These are phyloP conservation scores for Paracamarosporium sp. DNA, from an alignment of 2,329 filamentous ascomycete genomes.

Conservation along the genomic window DNA sequence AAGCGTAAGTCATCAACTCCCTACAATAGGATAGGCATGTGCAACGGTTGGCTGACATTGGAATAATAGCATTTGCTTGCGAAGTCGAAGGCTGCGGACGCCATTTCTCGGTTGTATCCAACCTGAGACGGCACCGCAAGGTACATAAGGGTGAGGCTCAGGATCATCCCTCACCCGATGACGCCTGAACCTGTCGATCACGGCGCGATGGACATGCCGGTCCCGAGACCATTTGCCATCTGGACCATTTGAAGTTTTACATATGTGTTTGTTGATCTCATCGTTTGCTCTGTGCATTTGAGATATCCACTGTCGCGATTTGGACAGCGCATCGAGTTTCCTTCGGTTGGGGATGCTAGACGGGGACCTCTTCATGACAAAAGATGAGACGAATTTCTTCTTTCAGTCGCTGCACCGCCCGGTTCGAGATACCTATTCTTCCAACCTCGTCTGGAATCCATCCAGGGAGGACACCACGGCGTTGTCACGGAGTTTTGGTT, in stretches of 20 bases:
- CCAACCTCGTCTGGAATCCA: conserved; percentile 1
- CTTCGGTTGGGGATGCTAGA: conserved; percentile 31
- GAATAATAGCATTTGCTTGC: conserved; percentile 80
- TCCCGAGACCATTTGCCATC: conserved; percentile 10
- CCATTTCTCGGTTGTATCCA: conserved; percentile 97
- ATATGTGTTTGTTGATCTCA: conserved; percentile 25
- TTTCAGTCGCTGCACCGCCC: conserved; percentile 35
- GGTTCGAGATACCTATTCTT: conserved; percentile 31
- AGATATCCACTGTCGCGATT: conserved; percentile 46
- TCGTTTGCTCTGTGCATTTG: conserved; percentile 34
- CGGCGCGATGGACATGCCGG: conserved; percentile 25
- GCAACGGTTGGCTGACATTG: conserved; percentile 23
- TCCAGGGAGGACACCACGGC: conserved; percentile 10
- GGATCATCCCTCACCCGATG: conserved; percentile 57
- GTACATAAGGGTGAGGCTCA: conserved; percentile 81
- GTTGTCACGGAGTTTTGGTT: conserved; percentile 24
- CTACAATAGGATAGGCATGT: background rate
- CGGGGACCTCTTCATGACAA: conserved; percentile 27
- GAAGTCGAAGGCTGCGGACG: conserved; percentile 94
- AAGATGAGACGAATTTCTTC: conserved; percentile 39
- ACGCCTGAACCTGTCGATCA: conserved; percentile 44
- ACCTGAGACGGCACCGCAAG: conserved; percentile 91
- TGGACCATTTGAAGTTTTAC: conserved; percentile 13
- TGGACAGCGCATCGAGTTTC: conserved; percentile 30
- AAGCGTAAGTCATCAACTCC: conserved; percentile 79